Percentiles rank a stretch among this genome's conserved stretches.
phyloP scores from a whole-genome alignment of 768 basidiomycete genomes.

The Psilocybe tampanensis region DNA sequence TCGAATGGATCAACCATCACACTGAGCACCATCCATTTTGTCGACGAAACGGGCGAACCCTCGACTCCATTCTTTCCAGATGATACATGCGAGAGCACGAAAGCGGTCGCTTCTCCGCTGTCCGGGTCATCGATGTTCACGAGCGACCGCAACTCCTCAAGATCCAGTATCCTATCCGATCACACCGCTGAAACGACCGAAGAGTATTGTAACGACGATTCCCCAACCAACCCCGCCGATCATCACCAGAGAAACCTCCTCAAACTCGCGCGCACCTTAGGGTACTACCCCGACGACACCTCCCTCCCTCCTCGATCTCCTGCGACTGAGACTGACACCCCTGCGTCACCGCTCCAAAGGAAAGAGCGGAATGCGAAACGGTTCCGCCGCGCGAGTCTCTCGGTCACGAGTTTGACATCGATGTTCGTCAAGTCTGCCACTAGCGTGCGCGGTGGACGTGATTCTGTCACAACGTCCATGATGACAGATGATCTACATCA shows the following conservation, averaged over 20 bases:
- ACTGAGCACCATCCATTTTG: slow-evolving; percentile 21
- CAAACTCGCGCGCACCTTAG: slow-evolving; percentile 31
- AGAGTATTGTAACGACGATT: not conserved
- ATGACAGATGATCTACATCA: slow-evolving; percentile 26
- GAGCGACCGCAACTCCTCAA: not conserved
- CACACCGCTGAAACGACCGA: not conserved
- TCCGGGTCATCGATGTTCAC: not conserved
- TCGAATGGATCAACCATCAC: slow-evolving; percentile 13
- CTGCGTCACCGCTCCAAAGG: not conserved
- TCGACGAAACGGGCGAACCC: slow-evolving; percentile 13
- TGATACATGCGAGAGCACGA: not conserved
- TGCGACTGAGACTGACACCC: not conserved
- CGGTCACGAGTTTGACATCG: slow-evolving; percentile 15
- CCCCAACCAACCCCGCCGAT: slow-evolving; percentile 2
- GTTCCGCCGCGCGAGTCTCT: slow-evolving; percentile 17
- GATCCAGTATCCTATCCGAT: not conserved
- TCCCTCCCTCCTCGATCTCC: not conserved
- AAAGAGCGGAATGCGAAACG: slow-evolving; percentile 11
- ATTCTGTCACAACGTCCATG: slow-evolving; percentile 17
- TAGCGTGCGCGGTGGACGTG: slow-evolving; percentile 1
- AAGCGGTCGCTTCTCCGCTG: not conserved
- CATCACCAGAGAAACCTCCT: slow-evolving; percentile 19
- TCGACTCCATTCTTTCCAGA: slow-evolving; percentile 13
- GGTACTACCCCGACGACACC: slow-evolving; percentile 19
- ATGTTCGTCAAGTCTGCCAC: slow-evolving; percentile 12